Evolutionary conservation across 1,139 yeast genomes (phyloP).

Genomic region (Taphrina betulina): DNA sequence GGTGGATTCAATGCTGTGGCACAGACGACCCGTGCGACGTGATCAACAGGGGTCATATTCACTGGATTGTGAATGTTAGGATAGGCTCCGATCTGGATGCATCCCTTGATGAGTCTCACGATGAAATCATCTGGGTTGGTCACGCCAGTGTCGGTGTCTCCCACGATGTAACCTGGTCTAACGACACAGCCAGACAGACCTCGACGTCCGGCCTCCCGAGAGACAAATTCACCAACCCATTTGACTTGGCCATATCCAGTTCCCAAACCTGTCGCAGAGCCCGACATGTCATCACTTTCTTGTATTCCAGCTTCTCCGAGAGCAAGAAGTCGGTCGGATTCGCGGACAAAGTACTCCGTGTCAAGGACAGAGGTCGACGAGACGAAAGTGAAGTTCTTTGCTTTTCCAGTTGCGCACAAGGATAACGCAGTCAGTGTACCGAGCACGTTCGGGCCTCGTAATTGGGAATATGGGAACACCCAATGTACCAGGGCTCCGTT

Average conservation of each 20-base stretch:
- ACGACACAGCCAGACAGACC: conserved; percentile 87
- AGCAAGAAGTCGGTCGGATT: conserved; percentile 67
- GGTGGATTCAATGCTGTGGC: conserved; percentile 84
- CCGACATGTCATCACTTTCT: conserved; percentile 78
- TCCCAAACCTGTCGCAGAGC: conserved; percentile 77
- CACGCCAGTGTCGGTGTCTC: conserved; percentile 76
- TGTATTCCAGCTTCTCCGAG: conserved; percentile 70
- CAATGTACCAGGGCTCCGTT: conserved; percentile 98
- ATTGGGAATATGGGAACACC: conserved; percentile 90
- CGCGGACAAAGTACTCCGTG: conserved; percentile 70
- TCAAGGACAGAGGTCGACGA: conserved; percentile 94
- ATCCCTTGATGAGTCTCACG: conserved; percentile 89
- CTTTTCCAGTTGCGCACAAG: conserved; percentile 71
- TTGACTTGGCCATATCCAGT: conserved; percentile 96
- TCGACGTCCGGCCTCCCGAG: conserved; percentile 75
- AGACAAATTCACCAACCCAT: conserved; percentile 93
- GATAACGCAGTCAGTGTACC: conserved; percentile 83
- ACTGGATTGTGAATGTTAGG: conserved; percentile 87
- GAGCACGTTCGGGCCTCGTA: conserved; percentile 90
- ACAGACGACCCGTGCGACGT: conserved; percentile 86
- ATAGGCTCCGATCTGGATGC: conserved; percentile 77
- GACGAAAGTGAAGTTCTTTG: conserved; percentile 85
- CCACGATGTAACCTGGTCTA: conserved; percentile 95
- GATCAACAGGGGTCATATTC: conserved; percentile 97
- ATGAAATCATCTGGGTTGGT: conserved; percentile 95